phyloP scores from a whole-genome alignment of 2,329 filamentous ascomycete species.

The Microdochium paspali region DNA sequence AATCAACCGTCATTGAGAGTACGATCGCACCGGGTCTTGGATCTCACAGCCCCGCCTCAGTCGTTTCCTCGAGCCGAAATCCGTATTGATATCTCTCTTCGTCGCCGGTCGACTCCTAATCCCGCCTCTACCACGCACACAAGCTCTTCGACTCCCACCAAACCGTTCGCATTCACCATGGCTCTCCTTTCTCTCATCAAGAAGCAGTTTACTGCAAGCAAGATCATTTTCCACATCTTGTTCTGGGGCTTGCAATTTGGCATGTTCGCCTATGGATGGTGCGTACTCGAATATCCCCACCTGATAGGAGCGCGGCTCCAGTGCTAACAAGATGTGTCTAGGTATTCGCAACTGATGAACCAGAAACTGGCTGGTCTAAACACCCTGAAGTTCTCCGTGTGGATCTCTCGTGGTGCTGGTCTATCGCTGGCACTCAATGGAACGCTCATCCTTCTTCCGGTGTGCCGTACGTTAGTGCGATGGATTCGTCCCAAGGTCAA shows the following conservation, averaged over 20 bases:
- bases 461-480: constrained; percentile 85
- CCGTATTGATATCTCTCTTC: constrained; percentile 9
- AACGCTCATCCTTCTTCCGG: constrained; percentile 82
- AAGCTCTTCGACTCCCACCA: too few species aligned
- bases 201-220: constrained; percentile 60
- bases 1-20: background rate
- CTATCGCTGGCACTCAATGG: constrained; percentile 76
- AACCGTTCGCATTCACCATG: constrained; percentile 28
- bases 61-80: constrained; percentile 6
- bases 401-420: constrained; percentile 90
- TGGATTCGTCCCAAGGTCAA: constrained; percentile 77
- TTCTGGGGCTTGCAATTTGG: constrained; percentile 74
- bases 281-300: constrained; percentile 26
- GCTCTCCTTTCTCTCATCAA: constrained; percentile 30
- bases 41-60: constrained; percentile 7
- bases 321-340: constrained; percentile 26
- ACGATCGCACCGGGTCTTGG: background rate
- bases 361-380: constrained; percentile 67
- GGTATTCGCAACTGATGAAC: constrained; percentile 70
- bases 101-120: constrained; percentile 45
- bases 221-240: constrained; percentile 69
- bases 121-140: background rate
- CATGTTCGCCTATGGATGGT: constrained; percentile 84
- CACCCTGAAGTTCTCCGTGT: constrained; percentile 76
- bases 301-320: constrained; percentile 2